Conservation (phyloP, 345 rosid species). For the Limnanthes douglasii region DNA sequence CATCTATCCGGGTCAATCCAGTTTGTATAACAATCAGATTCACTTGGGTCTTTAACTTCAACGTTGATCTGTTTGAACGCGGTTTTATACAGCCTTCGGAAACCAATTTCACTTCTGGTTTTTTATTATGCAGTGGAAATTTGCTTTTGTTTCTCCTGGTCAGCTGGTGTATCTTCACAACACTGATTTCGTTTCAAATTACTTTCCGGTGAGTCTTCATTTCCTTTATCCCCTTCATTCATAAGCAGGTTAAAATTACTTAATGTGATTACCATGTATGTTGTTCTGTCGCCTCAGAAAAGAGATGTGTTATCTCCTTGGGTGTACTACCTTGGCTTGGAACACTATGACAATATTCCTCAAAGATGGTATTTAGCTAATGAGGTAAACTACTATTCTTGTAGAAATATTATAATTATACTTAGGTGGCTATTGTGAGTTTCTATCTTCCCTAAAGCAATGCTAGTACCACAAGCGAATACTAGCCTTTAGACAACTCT, state of each 20-base stretch:
- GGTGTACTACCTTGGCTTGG: constrained; percentile 96
- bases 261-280: not conserved
- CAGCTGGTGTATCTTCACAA: constrained; percentile 89
- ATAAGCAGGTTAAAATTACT: not conserved
- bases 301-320: constrained; percentile 86
- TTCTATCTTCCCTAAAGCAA: too few species aligned
- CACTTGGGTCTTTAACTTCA: not conserved
- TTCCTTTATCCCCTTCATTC: not conserved
- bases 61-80: not conserved
- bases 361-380: constrained; percentile 57
- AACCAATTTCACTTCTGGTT: not conserved
- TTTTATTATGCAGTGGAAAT: constrained; percentile 60
- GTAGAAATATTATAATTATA: too few species aligned
- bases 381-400: too few species aligned
- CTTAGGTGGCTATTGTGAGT: too few species aligned
- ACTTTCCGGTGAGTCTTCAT: constrained; percentile 56
- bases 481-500: too few species aligned
- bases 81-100: not conserved
- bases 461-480: too few species aligned
- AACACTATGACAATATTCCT: constrained; percentile 72
- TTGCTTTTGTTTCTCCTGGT: constrained; percentile 75
- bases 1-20: not conserved
- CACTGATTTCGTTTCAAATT: constrained; percentile 53
- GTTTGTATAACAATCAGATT: constrained; percentile 1
- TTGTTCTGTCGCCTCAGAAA: constrained; percentile 26